Base-by-base conservation (phyloP, 106 monocot species). In the Dioscorea alata region DNA sequence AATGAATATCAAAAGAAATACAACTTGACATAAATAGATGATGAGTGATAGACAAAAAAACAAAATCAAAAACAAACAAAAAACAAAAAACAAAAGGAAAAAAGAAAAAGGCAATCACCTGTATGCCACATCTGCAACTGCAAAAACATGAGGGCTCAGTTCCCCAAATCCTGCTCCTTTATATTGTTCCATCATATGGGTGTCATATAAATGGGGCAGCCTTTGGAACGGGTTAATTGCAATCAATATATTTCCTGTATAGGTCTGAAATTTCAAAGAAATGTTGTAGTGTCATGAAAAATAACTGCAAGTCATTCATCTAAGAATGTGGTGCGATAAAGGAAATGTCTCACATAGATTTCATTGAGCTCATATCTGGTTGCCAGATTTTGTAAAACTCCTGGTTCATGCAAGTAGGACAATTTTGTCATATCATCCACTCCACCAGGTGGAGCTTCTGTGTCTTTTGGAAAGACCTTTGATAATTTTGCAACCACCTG, bases 391-490 rank as follows among this genome's bases (percentile, higher is more conserved):
- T 92, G 81, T 64, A 92, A 68, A 75, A 92, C 92, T 57, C 88
- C 88, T 64, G 92, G 92, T 74, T 92, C 85, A 69, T 92, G 92
- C 69, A 92, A 82, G 73, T 92, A 92, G 70, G 92, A 80, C 50
- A 88, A 70, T 65, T 82, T 88, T 63, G 92, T 88, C 88, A 92
- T 92, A 67, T 92, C 92, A 74, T 92, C 92, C 8, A 92, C 83
- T 69, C 92, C 92, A 19, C 82, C 75, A 64, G 82, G 75, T 51
- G 92, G 81, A 49, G 85, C 88, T 86, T 92, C 92, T 67, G 76
- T 81, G 62, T 92, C 92, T 65, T 88, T 79, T 19, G 83, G 88
- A 66, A 67, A 76, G 52, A 84, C 73, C 58, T 77, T 80, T 65
- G 78, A 79, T 67, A 88, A 53, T 54, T 81, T 88, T 68, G 74